phyloP scores from a whole-genome alignment of 768 basidiomycete genomes.

The Galerina sulciceps region DNA sequence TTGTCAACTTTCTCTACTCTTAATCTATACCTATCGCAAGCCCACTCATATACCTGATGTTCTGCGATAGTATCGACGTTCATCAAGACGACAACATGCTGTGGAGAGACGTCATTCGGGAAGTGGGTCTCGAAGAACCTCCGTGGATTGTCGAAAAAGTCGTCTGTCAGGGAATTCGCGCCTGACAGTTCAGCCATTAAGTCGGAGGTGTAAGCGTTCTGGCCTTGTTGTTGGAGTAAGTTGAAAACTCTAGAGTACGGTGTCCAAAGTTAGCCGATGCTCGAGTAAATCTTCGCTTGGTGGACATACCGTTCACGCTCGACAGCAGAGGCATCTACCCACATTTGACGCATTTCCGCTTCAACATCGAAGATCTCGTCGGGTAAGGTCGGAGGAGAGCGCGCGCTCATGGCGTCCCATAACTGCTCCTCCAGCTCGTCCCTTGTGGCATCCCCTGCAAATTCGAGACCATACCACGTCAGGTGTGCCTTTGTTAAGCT shows the following conservation, averaged over 20 bases:
- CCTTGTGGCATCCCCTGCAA: neutral
- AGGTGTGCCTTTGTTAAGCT: neutral
- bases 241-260: too few relatives aligned
- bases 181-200: neutral
- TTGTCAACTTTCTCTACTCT: neutral
- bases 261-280: too few relatives aligned
- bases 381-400: neutral
- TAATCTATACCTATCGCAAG: neutral
- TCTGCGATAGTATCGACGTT: neutral
- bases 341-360: neutral
- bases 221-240: neutral
- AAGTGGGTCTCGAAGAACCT: conserved; percentile 1
- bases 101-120: neutral
- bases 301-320: neutral
- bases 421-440: neutral
- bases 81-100: neutral
- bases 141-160: neutral
- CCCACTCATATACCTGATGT: neutral
- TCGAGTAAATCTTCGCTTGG: too few relatives aligned
- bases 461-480: conserved; percentile 5
- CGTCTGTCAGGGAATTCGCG: neutral
- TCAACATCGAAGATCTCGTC: neutral
- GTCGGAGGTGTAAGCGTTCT: neutral
- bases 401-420: neutral
- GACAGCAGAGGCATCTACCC: neutral